Percentiles rank a stretch among this genome's conserved stretches.
Evolutionary conservation across 495 filamentous ascomycete species (phyloP).

Genomic region (Neurospora sp.): DNA sequence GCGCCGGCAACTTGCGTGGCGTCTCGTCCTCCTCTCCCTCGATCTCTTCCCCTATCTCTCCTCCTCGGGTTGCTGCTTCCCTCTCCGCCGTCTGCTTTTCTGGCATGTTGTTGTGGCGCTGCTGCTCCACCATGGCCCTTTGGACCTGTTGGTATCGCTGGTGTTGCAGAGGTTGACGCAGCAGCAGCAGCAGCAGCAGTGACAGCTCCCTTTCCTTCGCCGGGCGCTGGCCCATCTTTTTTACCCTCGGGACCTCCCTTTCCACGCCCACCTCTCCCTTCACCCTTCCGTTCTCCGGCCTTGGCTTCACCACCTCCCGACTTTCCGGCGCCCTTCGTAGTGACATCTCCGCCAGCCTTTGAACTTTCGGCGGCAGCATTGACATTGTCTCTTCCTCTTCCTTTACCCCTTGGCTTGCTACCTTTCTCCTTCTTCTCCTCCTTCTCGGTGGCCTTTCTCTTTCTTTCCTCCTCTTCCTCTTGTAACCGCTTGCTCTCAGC

Average conservation of each 20-base stretch:
- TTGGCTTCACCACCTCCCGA: neutral
- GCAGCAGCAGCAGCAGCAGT: neutral
- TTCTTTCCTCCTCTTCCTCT: conserved; percentile 49
- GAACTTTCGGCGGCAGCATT: neutral
- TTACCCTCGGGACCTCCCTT: conserved; percentile 22
- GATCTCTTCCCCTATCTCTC: neutral
- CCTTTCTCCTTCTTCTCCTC: neutral
- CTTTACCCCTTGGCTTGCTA: conserved; percentile 1
- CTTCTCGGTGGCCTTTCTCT: conserved; percentile 22
- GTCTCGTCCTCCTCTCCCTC: conserved; percentile 5
- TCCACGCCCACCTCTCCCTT: conserved; percentile 21
- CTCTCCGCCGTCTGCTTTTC: neutral
- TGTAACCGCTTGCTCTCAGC: conserved; percentile 64
- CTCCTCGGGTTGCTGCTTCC: neutral
- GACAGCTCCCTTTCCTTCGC: neutral
- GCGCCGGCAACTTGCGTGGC: neutral
- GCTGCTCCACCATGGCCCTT: neutral
- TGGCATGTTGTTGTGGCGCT: neutral
- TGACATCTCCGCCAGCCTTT: neutral
- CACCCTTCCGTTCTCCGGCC: conserved; percentile 8
- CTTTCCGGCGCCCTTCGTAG: neutral
- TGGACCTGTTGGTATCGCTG: neutral
- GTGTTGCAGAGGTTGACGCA: neutral
- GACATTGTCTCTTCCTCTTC: neutral
- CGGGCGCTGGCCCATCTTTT: conserved; percentile 3